These are phyloP conservation scores for Saussurea involucrata DNA, from an alignment of 129 eudicot species.

Conservation along the genomic window DNA sequence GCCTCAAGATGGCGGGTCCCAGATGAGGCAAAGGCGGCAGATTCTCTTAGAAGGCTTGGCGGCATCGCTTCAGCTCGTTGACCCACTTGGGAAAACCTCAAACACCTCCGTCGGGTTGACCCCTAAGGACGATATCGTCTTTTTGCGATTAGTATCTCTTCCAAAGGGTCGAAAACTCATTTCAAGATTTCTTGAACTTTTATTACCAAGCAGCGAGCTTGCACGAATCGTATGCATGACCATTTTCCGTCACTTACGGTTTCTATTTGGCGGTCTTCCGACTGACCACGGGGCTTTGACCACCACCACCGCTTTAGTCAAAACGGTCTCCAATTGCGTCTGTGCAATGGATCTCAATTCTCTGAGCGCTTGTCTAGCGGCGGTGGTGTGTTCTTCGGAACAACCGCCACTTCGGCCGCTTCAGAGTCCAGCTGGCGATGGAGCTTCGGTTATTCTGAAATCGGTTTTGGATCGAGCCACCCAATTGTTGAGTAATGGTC, in stretches of 20 bases:
- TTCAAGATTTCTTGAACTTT: constrained; percentile 60
- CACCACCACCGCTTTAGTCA: constrained; percentile 44
- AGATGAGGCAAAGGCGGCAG: constrained; percentile 68
- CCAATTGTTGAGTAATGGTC: constrained; percentile 34
- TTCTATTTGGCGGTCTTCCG: constrained; percentile 78
- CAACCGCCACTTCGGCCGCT: constrained; percentile 97
- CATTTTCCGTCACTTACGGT: constrained; percentile 83
- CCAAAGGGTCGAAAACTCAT: constrained; percentile 88
- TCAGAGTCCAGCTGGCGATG: constrained; percentile 86
- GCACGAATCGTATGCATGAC: constrained; percentile 95
- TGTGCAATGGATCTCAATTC: constrained; percentile 86
- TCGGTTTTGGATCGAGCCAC: constrained; percentile 80
- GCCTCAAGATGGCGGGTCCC: constrained; percentile 37
- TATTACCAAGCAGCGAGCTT: constrained; percentile 78
- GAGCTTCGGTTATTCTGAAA: constrained; percentile 72
- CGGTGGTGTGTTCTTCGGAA: constrained; percentile 94
- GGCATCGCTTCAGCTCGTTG: constrained; percentile 90
- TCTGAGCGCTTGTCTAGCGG: constrained; percentile 92
- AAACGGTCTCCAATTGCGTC: constrained; percentile 57
- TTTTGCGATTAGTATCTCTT: constrained; percentile 65
- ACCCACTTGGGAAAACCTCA: constrained; percentile 80
- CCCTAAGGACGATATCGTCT: constrained; percentile 83
- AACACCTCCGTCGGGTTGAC: constrained; percentile 45
- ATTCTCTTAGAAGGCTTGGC: constrained; percentile 80
- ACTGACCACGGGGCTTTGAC: constrained; percentile 47